Evolutionary conservation across 768 basidiomycete species (phyloP), one percentile per base, ranked within the genome.

Genomic region (Tylopilus plumbeoviolaceoides): DNA sequence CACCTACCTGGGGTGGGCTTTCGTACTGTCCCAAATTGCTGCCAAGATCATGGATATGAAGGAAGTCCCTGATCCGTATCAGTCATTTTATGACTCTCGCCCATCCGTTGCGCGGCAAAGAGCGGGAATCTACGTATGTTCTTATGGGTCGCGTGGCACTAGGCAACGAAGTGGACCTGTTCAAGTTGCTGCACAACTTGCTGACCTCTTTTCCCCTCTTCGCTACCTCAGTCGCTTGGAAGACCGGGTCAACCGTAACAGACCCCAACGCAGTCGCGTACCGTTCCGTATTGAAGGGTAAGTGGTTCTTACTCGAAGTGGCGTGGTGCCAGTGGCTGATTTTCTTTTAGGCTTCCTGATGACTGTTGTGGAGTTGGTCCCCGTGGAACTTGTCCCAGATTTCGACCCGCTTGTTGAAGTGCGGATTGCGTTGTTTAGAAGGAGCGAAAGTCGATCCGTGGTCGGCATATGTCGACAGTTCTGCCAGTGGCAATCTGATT

Each of bases 271-370:
- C 85, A 1, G 79, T 88, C 23, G 87, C 86, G 0, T 90, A 82
- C 63, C 82, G 91, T 30, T 88, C 89, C 7, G 84, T 93, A 14
- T 59, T 93, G 48, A 95, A 94, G 81, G 89, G 92, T 91, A 41
- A 31, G 74, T 64, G 5, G 18, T 35, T 5, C 50, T 41, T 7
- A 31, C 7, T 39, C 28, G 12, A 40, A 15, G 15, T 23, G n/a
- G 17, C 17, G 4, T 36, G 4, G n/a, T n/a, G n/a, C n/a, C n/a
- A n/a, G n/a, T 52, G 18, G 18, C 39, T 63, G 12, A 60, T 47
- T 31, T 40, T 30, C 18, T 36, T 43, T 35, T 43, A 95, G 92
- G 91, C 38, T 80, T 95, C 20, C 48, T 94, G 20, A 84, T 91
- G 48, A 79, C 84, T 3, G 70, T 91, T 5, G 78, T 85, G 17